phyloP scores from a whole-genome alignment of 345 rosid genomes.

The Angophora floribunda region DNA sequence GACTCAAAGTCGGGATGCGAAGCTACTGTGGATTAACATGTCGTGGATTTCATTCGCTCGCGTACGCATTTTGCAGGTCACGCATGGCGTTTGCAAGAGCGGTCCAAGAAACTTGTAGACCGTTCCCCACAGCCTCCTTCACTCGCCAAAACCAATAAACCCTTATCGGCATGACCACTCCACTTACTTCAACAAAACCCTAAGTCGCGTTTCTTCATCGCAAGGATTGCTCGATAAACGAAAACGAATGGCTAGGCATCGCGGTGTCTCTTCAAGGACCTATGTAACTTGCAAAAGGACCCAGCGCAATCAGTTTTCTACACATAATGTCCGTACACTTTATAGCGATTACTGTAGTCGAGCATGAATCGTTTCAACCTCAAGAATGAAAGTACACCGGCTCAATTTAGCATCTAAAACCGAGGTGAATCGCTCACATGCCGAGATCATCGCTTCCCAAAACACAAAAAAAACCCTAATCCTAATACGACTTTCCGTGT shows the following conservation, averaged over 20 bases:
- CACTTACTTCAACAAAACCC: neutral
- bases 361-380: neutral
- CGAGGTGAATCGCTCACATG: neutral
- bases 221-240: neutral
- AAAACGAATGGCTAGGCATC: neutral
- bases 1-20: neutral
- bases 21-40: neutral
- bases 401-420: neutral
- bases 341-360: neutral
- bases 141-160: neutral
- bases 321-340: neutral
- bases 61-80: neutral
- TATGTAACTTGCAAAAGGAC: neutral
- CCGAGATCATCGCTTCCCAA: neutral
- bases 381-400: neutral
- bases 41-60: neutral
- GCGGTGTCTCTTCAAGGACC: neutral
- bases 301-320: neutral
- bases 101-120: neutral
- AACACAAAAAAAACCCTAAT: neutral
- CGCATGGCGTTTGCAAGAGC: neutral
- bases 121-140: neutral
- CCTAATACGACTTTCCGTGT: neutral
- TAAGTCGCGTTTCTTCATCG: neutral
- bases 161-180: neutral